Evolutionary conservation across 2,329 filamentous ascomycete genomes (phyloP), one percentile per base, ranked within the genome.

Genomic region (Clarireedia paspali): DNA sequence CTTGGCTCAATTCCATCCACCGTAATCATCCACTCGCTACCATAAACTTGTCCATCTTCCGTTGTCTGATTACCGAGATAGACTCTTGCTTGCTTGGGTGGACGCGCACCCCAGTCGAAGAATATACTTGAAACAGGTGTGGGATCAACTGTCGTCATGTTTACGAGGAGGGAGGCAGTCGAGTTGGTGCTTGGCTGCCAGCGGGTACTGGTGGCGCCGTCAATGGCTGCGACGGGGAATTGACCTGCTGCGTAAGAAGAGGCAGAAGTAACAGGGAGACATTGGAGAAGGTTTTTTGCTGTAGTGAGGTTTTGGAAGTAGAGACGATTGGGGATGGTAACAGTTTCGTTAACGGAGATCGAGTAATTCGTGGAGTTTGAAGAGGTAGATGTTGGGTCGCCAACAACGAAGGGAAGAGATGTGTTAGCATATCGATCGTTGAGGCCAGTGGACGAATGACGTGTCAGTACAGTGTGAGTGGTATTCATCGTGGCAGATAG

Each of bases 191-290:
- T 65, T 0, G 85, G 84, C 64, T 87, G 83, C 85, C 85, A 89
- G 61, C 80, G 80, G 0, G 85, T 88, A 17, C 79, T 79, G 5
- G 79, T 73, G 2, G 83, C 82, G 52, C 85, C 85, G 63, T 89
- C 85, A 50, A 86, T 77, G 2, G 83, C 84, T 0, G 79, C 76
- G 52, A 86, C 74, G 1, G 86, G 84, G 71, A 89, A 87, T 68
- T 89, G 87, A 14, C 86, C 87, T 0, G 83, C 79, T 26, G 77
- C 71, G 64, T 77, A 81, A 2, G 68, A 65, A 40, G 76, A 67
- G 0, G 71, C 66, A 1, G 78, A 81, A 15, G 67, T 68, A 0
- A 78, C 77, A 1, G 81, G 75, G 4, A 73, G 75, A 67, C 85
- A 89, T 70, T 89, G 85, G 0, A 81, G 75, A 27, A 88, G 73